Evolutionary conservation across 2,329 filamentous ascomycete species (phyloP).

Genomic region (Claviceps humidiphila): DNA sequence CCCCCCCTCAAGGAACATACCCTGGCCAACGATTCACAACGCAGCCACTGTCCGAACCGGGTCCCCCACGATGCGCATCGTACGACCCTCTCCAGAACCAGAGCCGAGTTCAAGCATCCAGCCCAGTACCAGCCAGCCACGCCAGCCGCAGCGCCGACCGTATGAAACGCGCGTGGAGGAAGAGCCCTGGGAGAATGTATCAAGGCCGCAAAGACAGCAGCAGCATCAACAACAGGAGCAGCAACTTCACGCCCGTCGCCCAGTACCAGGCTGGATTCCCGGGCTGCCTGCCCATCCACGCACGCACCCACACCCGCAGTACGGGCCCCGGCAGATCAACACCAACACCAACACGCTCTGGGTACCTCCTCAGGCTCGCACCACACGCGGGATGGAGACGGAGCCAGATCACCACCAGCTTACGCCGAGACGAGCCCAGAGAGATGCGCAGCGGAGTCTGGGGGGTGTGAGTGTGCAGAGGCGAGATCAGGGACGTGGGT

Average conservation of each 20-base stretch:
- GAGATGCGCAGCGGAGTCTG: not conserved
- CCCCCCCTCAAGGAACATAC: not conserved
- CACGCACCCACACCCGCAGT: constrained; percentile 6
- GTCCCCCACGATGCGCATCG: constrained; percentile 24
- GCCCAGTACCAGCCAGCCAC: too few species aligned
- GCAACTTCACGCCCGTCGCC: not conserved
- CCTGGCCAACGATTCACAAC: constrained; percentile 7
- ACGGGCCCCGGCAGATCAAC: not conserved
- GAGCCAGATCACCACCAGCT: constrained; percentile 5
- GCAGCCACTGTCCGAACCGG: constrained; percentile 12
- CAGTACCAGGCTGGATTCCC: constrained; percentile 2
- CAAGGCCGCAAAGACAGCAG: not conserved
- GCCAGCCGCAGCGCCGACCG: not conserved
- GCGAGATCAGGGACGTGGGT: too few species aligned
- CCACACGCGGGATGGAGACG: constrained; percentile 1
- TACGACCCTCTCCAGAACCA: constrained; percentile 21
- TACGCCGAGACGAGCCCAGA: not conserved
- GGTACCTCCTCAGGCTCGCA: constrained; percentile 5
- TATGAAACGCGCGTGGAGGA: not conserved
- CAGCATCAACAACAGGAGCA: not conserved
- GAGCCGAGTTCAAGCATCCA: constrained; percentile 10
- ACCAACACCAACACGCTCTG: constrained; percentile 4
- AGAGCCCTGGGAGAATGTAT: not conserved
- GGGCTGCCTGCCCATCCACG: constrained; percentile 6
- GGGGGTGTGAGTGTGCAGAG: constrained; percentile 25